Percentiles rank a stretch among this genome's conserved stretches.
These are phyloP conservation scores for Aspergillus tanneri DNA, from an alignment of 2,329 filamentous ascomycete species.

Conservation along the genomic window DNA sequence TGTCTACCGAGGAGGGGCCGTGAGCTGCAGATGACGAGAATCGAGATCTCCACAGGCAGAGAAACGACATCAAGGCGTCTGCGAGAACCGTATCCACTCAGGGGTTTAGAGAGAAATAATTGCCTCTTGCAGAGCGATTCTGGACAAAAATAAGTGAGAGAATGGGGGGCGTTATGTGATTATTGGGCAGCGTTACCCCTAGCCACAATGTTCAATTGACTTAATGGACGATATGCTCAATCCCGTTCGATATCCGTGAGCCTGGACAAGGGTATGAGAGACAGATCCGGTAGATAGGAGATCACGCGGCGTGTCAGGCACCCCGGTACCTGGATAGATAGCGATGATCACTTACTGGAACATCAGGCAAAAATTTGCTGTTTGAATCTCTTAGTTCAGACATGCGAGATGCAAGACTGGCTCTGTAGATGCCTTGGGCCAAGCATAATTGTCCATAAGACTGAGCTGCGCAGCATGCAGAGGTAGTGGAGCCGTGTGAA, in stretches of 20 bases:
- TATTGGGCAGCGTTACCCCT: not conserved
- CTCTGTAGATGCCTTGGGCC: not conserved
- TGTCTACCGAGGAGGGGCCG: not conserved
- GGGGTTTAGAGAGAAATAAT: not conserved
- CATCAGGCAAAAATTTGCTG: not conserved
- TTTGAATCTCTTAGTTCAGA: not conserved
- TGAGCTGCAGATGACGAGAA: constrained; percentile 2
- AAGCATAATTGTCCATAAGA: not conserved
- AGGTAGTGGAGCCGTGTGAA: not conserved
- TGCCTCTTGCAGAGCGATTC: not conserved
- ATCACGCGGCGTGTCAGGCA: not conserved
- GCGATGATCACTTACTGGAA: not conserved
- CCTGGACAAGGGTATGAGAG: not conserved
- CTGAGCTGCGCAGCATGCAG: not conserved
- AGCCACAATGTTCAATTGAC: not conserved
- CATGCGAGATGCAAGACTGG: not conserved
- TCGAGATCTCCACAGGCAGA: constrained; percentile 1
- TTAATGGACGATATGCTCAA: not conserved
- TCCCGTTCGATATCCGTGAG: not conserved
- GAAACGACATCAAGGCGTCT: constrained; percentile 4
- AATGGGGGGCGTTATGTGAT: not conserved
- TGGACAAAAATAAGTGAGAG: not conserved
- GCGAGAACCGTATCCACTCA: not conserved
- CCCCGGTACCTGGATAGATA: constrained; percentile 6
- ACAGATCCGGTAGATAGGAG: not conserved